These are phyloP conservation scores for Malbranchea cinnamomea DNA, from an alignment of 2,329 filamentous ascomycete species.

Conservation along the genomic window DNA sequence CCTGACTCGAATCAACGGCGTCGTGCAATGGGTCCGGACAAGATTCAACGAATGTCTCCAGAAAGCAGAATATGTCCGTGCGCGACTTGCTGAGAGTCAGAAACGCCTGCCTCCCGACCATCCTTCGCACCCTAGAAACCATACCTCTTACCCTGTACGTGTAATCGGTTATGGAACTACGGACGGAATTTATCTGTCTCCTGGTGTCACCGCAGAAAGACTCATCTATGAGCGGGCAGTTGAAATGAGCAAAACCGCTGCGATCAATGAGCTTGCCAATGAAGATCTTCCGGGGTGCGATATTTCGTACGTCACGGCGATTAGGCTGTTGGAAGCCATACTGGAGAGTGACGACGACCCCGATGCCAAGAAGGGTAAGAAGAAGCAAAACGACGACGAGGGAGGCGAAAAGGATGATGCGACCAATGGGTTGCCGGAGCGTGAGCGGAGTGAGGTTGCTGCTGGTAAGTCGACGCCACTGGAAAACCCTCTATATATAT, in stretches of 20 bases:
- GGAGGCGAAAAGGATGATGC: slow-evolving; percentile 21
- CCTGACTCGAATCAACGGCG: slow-evolving; percentile 66
- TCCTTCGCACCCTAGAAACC: slow-evolving; percentile 70
- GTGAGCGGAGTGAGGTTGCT: no score
- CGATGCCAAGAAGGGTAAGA: slow-evolving; percentile 14
- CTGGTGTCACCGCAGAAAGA: slow-evolving; percentile 86
- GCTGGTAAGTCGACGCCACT: no score
- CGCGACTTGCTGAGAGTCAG: slow-evolving; percentile 77
- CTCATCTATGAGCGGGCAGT: slow-evolving; percentile 95
- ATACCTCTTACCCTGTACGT: no score
- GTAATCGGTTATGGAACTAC: slow-evolving; percentile 46
- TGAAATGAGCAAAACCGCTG: slow-evolving; percentile 89
- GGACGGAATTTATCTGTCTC: slow-evolving; percentile 69
- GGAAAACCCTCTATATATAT: no score
- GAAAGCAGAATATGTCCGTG: slow-evolving; percentile 86
- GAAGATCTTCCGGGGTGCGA: slow-evolving; percentile 80
- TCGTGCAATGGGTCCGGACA: slow-evolving; percentile 86
- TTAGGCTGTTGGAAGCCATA: slow-evolving; percentile 88
- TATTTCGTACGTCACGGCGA: slow-evolving; percentile 81
- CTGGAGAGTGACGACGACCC: slow-evolving; percentile 62
- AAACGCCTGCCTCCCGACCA: slow-evolving; percentile 70
- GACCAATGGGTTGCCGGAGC: slow-evolving; percentile 29
- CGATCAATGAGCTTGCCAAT: slow-evolving; percentile 89
- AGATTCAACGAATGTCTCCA: slow-evolving; percentile 96
- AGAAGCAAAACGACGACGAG: slow-evolving; percentile 8